These are phyloP conservation scores for Erythrophleum ivorense DNA, from an alignment of 331 rosid species.

Conservation along the genomic window DNA sequence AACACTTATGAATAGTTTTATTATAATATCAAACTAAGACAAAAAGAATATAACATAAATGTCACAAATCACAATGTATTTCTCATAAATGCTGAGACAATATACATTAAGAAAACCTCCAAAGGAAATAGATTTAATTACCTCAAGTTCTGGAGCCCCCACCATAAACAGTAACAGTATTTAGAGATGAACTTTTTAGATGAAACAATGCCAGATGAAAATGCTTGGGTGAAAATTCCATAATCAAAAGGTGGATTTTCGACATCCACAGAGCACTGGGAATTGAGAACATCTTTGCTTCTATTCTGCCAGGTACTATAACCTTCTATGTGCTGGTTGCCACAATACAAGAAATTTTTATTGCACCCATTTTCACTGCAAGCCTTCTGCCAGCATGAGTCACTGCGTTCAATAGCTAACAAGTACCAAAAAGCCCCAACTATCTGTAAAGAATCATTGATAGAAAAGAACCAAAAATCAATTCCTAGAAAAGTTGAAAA, in stretches of 20 bases:
- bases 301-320: conserved; percentile 44
- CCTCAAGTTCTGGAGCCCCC: conserved; percentile 96
- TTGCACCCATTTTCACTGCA: conserved; percentile 44
- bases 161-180: conserved; percentile 92
- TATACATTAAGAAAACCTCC: not conserved
- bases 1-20: too few relatives aligned
- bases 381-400: conserved; percentile 80
- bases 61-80: not conserved
- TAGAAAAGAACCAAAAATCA: conserved; percentile 15
- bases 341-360: conserved; percentile 65
- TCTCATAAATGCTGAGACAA: conserved; percentile 5
- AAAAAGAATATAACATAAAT: not conserved
- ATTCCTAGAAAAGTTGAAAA: not conserved
- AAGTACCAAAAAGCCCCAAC: conserved; percentile 93
- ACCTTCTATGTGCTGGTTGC: conserved; percentile 48
- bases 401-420: conserved; percentile 83
- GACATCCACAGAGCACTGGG: conserved; percentile 44
- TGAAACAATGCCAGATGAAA: conserved; percentile 62
- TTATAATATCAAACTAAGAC: too few relatives aligned
- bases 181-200: conserved; percentile 65
- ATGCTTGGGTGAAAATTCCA: conserved; percentile 74
- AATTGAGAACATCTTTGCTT: conserved; percentile 28
- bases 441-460: conserved; percentile 57
- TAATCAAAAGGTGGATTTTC: conserved; percentile 56
- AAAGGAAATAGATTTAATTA: conserved; percentile 30